Percentiles rank a stretch among this genome's conserved stretches.
These are phyloP conservation scores for Trichoderma virens DNA, from an alignment of 495 filamentous ascomycete genomes.

Conservation along the genomic window DNA sequence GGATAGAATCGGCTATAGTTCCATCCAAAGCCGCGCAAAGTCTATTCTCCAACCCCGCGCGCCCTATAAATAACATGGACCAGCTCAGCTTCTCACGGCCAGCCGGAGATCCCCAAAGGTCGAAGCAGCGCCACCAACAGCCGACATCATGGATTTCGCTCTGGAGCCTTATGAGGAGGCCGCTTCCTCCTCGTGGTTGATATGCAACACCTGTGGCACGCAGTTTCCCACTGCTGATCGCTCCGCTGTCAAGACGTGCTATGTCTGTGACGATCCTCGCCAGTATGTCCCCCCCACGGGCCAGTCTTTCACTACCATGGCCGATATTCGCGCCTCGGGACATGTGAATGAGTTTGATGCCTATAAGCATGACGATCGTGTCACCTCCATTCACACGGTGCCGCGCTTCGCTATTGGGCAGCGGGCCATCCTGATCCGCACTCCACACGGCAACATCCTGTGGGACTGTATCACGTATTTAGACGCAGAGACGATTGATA, in stretches of 20 bases:
- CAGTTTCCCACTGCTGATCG: slow-evolving; percentile 50
- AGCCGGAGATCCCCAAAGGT: too few relatives aligned
- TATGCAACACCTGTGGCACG: slow-evolving; percentile 65
- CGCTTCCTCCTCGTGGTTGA: slow-evolving; percentile 10
- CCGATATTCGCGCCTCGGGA: slow-evolving; percentile 25
- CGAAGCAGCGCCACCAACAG: background rate
- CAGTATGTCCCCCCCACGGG: slow-evolving; percentile 59
- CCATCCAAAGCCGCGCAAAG: background rate
- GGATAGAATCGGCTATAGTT: background rate
- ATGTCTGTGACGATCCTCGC: slow-evolving; percentile 69
- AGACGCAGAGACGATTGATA: slow-evolving; percentile 48
- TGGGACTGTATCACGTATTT: slow-evolving; percentile 68
- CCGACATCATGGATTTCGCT: slow-evolving; percentile 7
- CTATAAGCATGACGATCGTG: slow-evolving; percentile 24
- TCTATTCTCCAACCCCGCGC: background rate
- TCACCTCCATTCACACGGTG: slow-evolving; percentile 48
- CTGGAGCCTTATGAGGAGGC: background rate
- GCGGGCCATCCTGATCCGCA: slow-evolving; percentile 56
- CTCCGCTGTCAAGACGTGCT: slow-evolving; percentile 45
- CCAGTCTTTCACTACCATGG: slow-evolving; percentile 52
- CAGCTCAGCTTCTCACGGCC: background rate
- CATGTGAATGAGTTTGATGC: slow-evolving; percentile 34
- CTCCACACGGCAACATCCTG: slow-evolving; percentile 54
- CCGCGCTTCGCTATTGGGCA: slow-evolving; percentile 68
- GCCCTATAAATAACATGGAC: background rate